phyloP scores from a whole-genome alignment of 1,284 basidiomycete genomes.

The Cutaneotrichosporon sp. region DNA sequence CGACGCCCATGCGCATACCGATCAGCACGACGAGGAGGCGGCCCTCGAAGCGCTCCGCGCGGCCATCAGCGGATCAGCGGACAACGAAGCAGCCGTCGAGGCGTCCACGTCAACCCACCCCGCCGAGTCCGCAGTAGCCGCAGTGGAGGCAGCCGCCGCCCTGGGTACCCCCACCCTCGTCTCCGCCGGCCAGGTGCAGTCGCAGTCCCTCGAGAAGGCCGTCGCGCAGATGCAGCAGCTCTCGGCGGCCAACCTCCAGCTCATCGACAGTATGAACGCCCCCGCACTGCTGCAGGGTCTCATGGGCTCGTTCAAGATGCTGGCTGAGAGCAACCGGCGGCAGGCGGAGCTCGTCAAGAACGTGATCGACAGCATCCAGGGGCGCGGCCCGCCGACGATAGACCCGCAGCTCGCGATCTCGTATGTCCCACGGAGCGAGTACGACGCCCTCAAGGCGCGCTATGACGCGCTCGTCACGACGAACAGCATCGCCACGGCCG shows the following conservation, averaged over 20 bases:
- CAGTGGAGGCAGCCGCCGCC: not conserved
- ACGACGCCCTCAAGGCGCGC: slow-evolving; percentile 42
- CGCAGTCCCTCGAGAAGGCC: slow-evolving; percentile 28
- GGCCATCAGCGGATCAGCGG: slow-evolving; percentile 29
- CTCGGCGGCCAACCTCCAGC: slow-evolving; percentile 24
- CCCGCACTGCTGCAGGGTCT: slow-evolving; percentile 33
- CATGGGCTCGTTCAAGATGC: slow-evolving; percentile 33
- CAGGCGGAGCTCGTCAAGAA: slow-evolving; percentile 39
- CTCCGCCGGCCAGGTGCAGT: slow-evolving; percentile 24
- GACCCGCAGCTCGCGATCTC: slow-evolving; percentile 31
- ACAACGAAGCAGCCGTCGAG: slow-evolving; percentile 2
- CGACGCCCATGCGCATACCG: slow-evolving; percentile 20
- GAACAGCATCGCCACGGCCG: slow-evolving; percentile 7
- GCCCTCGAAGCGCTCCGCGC: slow-evolving; percentile 40
- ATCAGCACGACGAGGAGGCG: slow-evolving; percentile 30
- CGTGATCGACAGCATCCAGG: slow-evolving; percentile 25
- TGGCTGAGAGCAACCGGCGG: slow-evolving; percentile 38
- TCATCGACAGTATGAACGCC: slow-evolving; percentile 39
- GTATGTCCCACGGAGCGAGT: slow-evolving; percentile 37
- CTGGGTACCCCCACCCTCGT: slow-evolving; percentile 17
- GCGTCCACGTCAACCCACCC: not conserved
- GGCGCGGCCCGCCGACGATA: slow-evolving; percentile 27
- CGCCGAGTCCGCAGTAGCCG: not conserved
- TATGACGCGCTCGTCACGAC: slow-evolving; percentile 37
- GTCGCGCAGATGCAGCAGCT: slow-evolving; percentile 32